These are phyloP conservation scores for Kwoniella shivajii DNA, from an alignment of 1,284 basidiomycete species.

Conservation along the genomic window DNA sequence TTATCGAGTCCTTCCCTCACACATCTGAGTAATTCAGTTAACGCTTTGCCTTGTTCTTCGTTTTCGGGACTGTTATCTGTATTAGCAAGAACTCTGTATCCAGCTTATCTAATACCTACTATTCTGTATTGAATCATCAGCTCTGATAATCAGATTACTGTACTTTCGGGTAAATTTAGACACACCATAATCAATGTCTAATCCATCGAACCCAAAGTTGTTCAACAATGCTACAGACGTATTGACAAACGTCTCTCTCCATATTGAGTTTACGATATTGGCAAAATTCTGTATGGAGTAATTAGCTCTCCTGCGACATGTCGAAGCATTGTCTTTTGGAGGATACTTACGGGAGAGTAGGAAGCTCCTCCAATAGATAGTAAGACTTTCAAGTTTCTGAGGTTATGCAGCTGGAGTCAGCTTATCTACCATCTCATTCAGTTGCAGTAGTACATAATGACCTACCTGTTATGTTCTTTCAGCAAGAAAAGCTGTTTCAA, in stretches of 20 bases:
- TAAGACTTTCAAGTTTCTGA: conserved; percentile 66
- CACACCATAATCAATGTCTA: conserved; percentile 18
- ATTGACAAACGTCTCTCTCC: conserved; percentile 66
- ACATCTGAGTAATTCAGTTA: conserved; percentile 7
- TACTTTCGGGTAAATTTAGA: not conserved
- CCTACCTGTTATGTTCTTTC: conserved; percentile 65
- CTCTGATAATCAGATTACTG: not conserved
- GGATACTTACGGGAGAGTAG: conserved; percentile 61
- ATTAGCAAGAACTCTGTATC: not conserved
- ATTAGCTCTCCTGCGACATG: not conserved
- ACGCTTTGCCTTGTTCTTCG: conserved; percentile 1
- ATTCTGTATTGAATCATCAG: conserved; percentile 1
- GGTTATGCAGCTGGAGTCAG: too few species aligned
- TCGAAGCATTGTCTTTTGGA: not conserved
- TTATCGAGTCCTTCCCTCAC: not conserved
- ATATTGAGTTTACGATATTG: conserved; percentile 61
- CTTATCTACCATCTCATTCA: not conserved
- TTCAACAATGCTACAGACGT: conserved; percentile 70
- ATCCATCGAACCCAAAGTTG: conserved; percentile 83
- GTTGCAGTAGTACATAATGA: not conserved
- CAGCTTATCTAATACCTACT: not conserved
- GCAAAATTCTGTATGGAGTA: conserved; percentile 27
- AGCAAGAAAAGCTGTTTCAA: conserved; percentile 78
- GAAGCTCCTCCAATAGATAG: conserved; percentile 81
- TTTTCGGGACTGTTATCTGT: not conserved